phyloP scores from a whole-genome alignment of 1,284 basidiomycete genomes.

The Naganishia sp. region DNA sequence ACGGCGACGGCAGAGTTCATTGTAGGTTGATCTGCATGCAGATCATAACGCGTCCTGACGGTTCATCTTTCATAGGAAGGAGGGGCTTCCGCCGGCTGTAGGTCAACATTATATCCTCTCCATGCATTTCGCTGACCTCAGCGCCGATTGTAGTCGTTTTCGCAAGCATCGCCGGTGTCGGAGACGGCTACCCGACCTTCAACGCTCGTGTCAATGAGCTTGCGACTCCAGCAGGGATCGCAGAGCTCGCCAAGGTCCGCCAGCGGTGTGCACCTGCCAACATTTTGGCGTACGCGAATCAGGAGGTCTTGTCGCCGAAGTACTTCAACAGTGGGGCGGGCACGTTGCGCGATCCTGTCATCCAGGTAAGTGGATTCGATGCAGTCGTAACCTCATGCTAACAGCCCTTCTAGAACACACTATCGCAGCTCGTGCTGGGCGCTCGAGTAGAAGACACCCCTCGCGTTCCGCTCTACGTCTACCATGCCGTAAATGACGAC shows the following conservation, averaged over 20 bases:
- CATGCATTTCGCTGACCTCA: not conserved
- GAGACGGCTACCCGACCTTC: constrained; percentile 12
- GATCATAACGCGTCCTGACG: not conserved
- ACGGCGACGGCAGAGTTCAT: constrained; percentile 20
- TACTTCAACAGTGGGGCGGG: constrained; percentile 1
- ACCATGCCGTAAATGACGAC: constrained; percentile 22
- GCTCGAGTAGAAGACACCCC: constrained; percentile 17
- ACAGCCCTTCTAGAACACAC: not conserved
- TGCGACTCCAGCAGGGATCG: constrained; percentile 5
- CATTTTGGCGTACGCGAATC: constrained; percentile 17
- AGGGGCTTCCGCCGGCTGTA: constrained; percentile 15
- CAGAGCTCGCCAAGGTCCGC: constrained; percentile 5
- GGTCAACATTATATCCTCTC: not conserved
- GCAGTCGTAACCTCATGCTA: not conserved
- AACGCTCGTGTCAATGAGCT: constrained; percentile 10
- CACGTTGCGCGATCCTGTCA: constrained; percentile 7
- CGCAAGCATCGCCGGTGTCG: constrained; percentile 18
- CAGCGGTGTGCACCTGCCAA: constrained; percentile 20
- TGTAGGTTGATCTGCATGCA: not conserved
- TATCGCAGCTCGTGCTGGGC: constrained; percentile 11
- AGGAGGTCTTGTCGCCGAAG: constrained; percentile 7
- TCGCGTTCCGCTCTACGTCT: constrained; percentile 18
- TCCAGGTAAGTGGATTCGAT: constrained; percentile 4
- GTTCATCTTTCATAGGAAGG: not conserved
- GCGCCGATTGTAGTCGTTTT: constrained; percentile 1